phyloP scores from a whole-genome alignment of 306 rosid genomes.

The peach (Prunus persica) region Prunus_persica_NCBIv2 NC_034009.1:35504501-35505000 shows the following conservation, averaged over 20 bases:
- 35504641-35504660: neutral
- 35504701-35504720: constrained; percentile 74
- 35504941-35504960: neutral
- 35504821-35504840: neutral
- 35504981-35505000: too few species aligned
- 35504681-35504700: constrained; percentile 65
- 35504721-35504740: constrained; percentile 55
- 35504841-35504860: constrained; percentile 50
- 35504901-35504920: constrained; percentile 63
- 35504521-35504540: neutral
- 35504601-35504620: too few species aligned
- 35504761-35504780: constrained; percentile 48
- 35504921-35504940: constrained; percentile 37
- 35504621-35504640: too few species aligned
- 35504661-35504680: constrained; percentile 49
- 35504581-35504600: neutral
- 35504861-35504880: constrained; percentile 77
- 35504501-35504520: neutral
- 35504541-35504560: neutral
- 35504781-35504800: neutral
- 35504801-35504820: neutral
- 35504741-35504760: constrained; percentile 43
- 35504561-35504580: neutral
- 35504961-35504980: neutral
- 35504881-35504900: constrained; percentile 70